Conservation (phyloP, 1,284 basidiomycete genomes). For the Leucoagaricus sp. region DNA sequence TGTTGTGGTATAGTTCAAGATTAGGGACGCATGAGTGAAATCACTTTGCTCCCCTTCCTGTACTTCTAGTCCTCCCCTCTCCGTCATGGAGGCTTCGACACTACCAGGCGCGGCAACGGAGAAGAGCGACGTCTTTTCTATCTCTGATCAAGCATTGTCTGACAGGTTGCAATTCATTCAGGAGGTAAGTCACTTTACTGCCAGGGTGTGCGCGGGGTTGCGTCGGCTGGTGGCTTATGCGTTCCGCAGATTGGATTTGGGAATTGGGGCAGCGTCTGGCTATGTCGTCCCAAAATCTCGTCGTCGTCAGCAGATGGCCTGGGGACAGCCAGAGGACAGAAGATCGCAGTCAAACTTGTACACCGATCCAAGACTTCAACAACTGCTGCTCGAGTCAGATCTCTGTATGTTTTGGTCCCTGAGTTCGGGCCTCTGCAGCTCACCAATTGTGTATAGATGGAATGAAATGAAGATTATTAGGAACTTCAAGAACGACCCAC, state of each 20-base stretch:
- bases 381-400: slow-evolving; percentile 83
- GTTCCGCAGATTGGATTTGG: slow-evolving; percentile 73
- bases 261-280: slow-evolving; percentile 87
- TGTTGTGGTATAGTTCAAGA: slow-evolving; percentile 31
- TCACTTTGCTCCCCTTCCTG: slow-evolving; percentile 25
- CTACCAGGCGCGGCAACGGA: slow-evolving; percentile 30
- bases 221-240: slow-evolving; percentile 12
- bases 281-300: slow-evolving; percentile 61
- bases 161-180: slow-evolving; percentile 73
- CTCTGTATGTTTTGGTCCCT: slow-evolving; percentile 57
- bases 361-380: slow-evolving; percentile 75
- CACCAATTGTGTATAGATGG: slow-evolving; percentile 56
- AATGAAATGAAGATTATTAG: slow-evolving; percentile 94
- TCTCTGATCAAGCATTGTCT: slow-evolving; percentile 59
- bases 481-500: slow-evolving; percentile 76
- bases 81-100: slow-evolving; percentile 35
- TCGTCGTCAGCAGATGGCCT: slow-evolving; percentile 36
- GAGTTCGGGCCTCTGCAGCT: slow-evolving; percentile 11
- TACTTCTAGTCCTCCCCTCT: slow-evolving; percentile 29
- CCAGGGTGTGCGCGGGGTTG: slow-evolving; percentile 1
- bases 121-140: slow-evolving; percentile 45
- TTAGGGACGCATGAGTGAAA: slow-evolving; percentile 16
- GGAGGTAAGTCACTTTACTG: slow-evolving; percentile 48
- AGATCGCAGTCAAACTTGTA: slow-evolving; percentile 89
- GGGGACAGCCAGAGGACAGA: slow-evolving; percentile 43